A percentile compares a stretch with the other conserved stretches of the same genome.
Conservation (phyloP, 805 yeast genomes). For the Ogataea thermomethanolica region DNA sequence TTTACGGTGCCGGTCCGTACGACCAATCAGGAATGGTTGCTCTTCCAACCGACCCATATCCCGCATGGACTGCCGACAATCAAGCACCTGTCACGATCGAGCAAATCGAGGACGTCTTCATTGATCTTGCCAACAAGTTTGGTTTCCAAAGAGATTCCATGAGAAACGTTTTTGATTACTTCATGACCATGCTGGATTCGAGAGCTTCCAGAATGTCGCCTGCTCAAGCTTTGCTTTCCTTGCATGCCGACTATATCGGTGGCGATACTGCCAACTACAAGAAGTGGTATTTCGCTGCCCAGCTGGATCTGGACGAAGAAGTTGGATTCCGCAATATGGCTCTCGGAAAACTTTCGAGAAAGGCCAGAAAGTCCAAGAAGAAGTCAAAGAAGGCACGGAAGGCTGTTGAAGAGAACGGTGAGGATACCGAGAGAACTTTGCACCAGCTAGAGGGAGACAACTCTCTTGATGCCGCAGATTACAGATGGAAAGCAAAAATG, state of each 20-base stretch:
- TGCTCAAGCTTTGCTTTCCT: constrained; percentile 74
- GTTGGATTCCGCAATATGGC: constrained; percentile 81
- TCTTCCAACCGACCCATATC: constrained; percentile 88
- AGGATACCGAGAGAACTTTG: constrained; percentile 54
- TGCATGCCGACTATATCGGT: constrained; percentile 86
- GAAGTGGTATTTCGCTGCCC: constrained; percentile 88
- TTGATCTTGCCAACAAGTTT: constrained; percentile 76
- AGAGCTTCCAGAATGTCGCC: constrained; percentile 88
- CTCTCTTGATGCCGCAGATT: constrained; percentile 79
- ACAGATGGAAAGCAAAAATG: constrained; percentile 82
- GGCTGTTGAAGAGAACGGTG: constrained; percentile 64
- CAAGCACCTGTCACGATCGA: constrained; percentile 82
- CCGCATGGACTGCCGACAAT: constrained; percentile 98
- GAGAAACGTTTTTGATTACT: constrained; percentile 88
- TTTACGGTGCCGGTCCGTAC: constrained; percentile 41
- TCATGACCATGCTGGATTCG: constrained; percentile 79
- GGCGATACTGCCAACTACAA: constrained; percentile 83
- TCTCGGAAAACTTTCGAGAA: constrained; percentile 70
- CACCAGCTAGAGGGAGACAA: constrained; percentile 77
- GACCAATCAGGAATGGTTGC: constrained; percentile 51
- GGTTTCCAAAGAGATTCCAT: constrained; percentile 91
- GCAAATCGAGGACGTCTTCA: constrained; percentile 82
- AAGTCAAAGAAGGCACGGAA: constrained; percentile 73
- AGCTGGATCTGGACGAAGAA: constrained; percentile 79
- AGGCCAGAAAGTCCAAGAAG: constrained; percentile 77